phyloP scores from a whole-genome alignment of 2,329 filamentous ascomycete genomes.

The Teratosphaeria zuluensis region DNA sequence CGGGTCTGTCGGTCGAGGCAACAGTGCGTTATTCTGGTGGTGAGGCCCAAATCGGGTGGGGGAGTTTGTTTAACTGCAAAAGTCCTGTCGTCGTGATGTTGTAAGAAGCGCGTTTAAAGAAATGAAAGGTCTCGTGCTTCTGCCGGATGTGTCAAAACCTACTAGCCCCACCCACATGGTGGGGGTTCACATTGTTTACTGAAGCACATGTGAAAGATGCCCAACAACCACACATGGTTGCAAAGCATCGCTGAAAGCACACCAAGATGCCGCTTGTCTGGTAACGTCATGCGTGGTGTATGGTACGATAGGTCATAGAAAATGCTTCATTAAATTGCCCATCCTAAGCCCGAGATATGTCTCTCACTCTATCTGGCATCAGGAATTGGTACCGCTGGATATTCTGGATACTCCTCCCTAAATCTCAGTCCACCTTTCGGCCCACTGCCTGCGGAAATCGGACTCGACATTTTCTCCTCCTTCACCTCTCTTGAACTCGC shows the following conservation, averaged over 20 bases:
- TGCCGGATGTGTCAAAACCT: not conserved
- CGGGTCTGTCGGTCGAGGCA: not conserved
- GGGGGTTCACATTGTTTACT: not conserved
- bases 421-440: conserved; percentile 15
- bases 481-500: not conserved
- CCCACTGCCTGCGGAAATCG: not conserved
- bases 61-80: not conserved
- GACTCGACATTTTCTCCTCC: not conserved
- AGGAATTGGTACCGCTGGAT: not conserved
- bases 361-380: not conserved
- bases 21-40: not conserved
- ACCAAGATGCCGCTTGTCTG: not conserved
- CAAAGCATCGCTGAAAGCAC: not conserved
- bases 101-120: not conserved
- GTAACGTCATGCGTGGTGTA: not conserved
- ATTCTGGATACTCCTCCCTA: conserved; percentile 16
- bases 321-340: not conserved
- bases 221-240: not conserved
- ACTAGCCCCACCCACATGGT: not conserved
- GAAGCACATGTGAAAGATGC: not conserved
- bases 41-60: not conserved
- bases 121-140: not conserved
- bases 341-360: not conserved
- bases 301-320: not conserved
- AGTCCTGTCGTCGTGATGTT: not conserved